Conservation (phyloP, 2,329 filamentous ascomycete species). For the Camptophora hylomeconis region DNA sequence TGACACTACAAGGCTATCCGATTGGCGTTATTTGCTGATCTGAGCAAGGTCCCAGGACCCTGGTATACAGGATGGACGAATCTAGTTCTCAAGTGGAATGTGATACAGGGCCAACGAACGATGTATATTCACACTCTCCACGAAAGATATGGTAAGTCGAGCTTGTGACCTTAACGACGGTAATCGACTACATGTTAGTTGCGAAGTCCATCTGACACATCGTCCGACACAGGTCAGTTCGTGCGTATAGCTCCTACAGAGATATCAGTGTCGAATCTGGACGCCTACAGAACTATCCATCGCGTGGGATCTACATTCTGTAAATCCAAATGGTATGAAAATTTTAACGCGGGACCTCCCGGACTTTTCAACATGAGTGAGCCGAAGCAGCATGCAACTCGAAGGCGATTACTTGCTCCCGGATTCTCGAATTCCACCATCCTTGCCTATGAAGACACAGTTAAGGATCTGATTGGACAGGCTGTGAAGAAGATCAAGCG, state of each 20-base stretch:
- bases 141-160: slow-evolving; percentile 11
- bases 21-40: no score
- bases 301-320: slow-evolving; percentile 21
- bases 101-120: slow-evolving; percentile 5
- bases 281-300: slow-evolving; percentile 23
- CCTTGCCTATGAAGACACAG: slow-evolving; percentile 8
- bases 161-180: no score
- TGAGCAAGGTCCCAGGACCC: slow-evolving; percentile 6
- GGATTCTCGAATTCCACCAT: slow-evolving; percentile 27
- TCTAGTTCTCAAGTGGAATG: slow-evolving; percentile 6
- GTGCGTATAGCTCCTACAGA: slow-evolving; percentile 20
- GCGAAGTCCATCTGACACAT: no score
- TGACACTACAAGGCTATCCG: no score
- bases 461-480: no score
- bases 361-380: slow-evolving; percentile 31
- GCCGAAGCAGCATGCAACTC: slow-evolving; percentile 25
- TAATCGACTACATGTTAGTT: no score
- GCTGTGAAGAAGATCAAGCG: slow-evolving; percentile 3
- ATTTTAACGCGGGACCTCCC: slow-evolving; percentile 12
- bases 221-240: no score
- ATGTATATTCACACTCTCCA: slow-evolving; percentile 10
- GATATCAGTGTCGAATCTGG: slow-evolving; percentile 27
- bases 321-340: slow-evolving; percentile 24
- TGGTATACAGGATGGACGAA: slow-evolving; percentile 6
- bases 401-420: slow-evolving; percentile 31